Evolutionary conservation across 331 rosid species (phyloP).

Genomic region (Quercus tomentella): DNA sequence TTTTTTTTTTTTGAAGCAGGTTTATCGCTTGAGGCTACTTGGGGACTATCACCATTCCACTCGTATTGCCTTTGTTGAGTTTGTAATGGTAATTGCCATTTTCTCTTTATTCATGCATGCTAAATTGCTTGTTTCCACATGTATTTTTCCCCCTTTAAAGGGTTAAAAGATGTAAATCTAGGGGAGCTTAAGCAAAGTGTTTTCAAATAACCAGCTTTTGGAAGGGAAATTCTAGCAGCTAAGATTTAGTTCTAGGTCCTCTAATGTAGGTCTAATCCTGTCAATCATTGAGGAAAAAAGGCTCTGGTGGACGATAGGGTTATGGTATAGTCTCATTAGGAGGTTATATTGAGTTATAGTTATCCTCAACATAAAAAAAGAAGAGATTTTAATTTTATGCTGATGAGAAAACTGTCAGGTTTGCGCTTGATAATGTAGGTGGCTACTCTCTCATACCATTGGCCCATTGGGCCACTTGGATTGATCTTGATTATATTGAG

Average conservation of each 20-base stretch:
- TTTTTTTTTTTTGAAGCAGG: constrained; percentile 31
- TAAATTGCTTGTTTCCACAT: background rate
- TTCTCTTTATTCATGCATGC: constrained; percentile 7
- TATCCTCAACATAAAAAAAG: background rate
- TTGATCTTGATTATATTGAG: background rate
- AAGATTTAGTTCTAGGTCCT: background rate
- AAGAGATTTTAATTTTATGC: background rate
- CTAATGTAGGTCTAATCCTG: background rate
- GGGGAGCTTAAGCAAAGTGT: background rate
- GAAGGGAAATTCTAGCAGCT: background rate
- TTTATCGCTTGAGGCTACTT: constrained; percentile 85
- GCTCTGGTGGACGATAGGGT: background rate
- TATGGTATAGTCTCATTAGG: background rate
- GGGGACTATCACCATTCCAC: constrained; percentile 93
- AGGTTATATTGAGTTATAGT: background rate
- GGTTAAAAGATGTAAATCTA: background rate
- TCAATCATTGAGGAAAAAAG: background rate
- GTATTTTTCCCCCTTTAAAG: background rate
- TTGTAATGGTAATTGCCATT: constrained; percentile 51
- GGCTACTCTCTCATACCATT: background rate
- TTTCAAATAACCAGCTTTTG: background rate
- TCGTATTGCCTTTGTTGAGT: constrained; percentile 89
- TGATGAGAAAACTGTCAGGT: background rate
- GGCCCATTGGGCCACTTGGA: background rate
- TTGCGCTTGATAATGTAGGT: background rate